Evolutionary conservation across 352 stramenopile genomes (phyloP).

Genomic region (Pythium graminicola): DNA sequence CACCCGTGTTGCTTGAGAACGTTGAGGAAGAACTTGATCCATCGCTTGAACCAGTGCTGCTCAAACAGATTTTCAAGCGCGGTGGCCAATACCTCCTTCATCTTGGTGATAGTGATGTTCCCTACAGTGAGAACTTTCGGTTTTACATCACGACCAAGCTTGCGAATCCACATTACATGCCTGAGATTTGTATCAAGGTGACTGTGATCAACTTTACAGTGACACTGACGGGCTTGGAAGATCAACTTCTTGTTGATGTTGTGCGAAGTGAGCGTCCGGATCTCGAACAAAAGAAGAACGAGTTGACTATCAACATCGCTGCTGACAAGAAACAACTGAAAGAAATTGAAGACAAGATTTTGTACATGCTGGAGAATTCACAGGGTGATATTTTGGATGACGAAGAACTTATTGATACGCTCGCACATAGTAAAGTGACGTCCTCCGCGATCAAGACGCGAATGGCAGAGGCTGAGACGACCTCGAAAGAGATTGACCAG

Average conservation of each 20-base stretch:
- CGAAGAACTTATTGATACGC: constrained; percentile 89
- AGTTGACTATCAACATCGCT: constrained; percentile 88
- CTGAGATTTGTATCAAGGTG: constrained; percentile 91
- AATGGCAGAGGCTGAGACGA: constrained; percentile 86
- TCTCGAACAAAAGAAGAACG: constrained; percentile 91
- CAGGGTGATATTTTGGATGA: constrained; percentile 93
- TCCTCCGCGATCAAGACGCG: constrained; percentile 93
- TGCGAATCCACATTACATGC: constrained; percentile 90
- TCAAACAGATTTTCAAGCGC: constrained; percentile 94
- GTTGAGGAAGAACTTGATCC: constrained; percentile 90
- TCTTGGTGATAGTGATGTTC: constrained; percentile 89
- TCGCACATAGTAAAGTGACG: constrained; percentile 88
- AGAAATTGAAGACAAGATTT: constrained; percentile 93
- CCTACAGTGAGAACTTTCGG: constrained; percentile 89
- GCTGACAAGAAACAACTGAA: constrained; percentile 90
- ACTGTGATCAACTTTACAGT: constrained; percentile 96
- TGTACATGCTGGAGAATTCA: constrained; percentile 88
- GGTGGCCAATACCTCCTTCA: constrained; percentile 88
- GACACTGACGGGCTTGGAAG: constrained; percentile 88
- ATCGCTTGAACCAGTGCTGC: constrained; percentile 89
- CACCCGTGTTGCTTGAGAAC: constrained; percentile 90
- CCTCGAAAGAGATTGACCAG: constrained; percentile 88
- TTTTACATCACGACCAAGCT: constrained; percentile 96
- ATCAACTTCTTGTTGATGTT: constrained; percentile 91
- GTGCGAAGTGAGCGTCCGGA: constrained; percentile 89